Percentiles rank a stretch among this genome's conserved stretches.
Conservation (phyloP, 2,329 filamentous ascomycete genomes). For the Exophiala mesophila region DNA sequence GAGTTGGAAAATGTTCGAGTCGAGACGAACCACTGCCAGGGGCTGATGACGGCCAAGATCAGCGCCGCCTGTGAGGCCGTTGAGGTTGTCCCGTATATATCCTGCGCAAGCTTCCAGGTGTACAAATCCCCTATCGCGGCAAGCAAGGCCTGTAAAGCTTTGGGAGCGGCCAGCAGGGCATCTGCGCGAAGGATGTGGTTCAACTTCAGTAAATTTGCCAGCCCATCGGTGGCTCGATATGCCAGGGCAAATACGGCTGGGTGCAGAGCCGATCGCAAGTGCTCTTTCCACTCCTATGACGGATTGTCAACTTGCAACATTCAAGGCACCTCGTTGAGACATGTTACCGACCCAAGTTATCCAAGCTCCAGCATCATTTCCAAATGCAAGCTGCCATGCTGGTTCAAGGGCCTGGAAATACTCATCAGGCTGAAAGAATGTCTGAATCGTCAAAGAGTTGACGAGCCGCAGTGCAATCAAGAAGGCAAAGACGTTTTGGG, state of each 20-base stretch:
- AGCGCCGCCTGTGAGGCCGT: constrained; percentile 66
- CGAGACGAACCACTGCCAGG: constrained; percentile 96
- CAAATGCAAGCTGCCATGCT: constrained; percentile 86
- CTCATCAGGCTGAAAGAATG: constrained; percentile 98
- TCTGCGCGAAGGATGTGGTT: constrained; percentile 56
- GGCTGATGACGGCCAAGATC: constrained; percentile 65
- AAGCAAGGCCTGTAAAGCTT: constrained; percentile 68
- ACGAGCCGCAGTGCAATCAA: constrained; percentile 66
- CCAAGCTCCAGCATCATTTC: constrained; percentile 67
- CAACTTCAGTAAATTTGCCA: constrained; percentile 53
- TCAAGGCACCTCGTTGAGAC: constrained; percentile 3
- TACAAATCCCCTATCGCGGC: constrained; percentile 78
- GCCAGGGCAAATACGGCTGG: constrained; percentile 76
- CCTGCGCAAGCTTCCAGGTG: constrained; percentile 75
- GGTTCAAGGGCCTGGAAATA: constrained; percentile 95
- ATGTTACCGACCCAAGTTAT: constrained; percentile 76
- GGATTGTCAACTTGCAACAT: constrained; percentile 12
- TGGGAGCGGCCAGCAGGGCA: constrained; percentile 67
- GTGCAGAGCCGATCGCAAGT: constrained; percentile 84
- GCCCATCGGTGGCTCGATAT: constrained; percentile 59
- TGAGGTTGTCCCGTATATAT: constrained; percentile 63
- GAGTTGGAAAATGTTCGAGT: constrained; percentile 92
- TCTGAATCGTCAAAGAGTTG: constrained; percentile 72
- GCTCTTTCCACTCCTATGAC: constrained; percentile 80
- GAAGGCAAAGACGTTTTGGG: constrained; percentile 33